Evolutionary conservation across 2,329 filamentous ascomycete genomes (phyloP), one percentile per base, ranked within the genome.

Genomic region (Orbilia quercus): DNA sequence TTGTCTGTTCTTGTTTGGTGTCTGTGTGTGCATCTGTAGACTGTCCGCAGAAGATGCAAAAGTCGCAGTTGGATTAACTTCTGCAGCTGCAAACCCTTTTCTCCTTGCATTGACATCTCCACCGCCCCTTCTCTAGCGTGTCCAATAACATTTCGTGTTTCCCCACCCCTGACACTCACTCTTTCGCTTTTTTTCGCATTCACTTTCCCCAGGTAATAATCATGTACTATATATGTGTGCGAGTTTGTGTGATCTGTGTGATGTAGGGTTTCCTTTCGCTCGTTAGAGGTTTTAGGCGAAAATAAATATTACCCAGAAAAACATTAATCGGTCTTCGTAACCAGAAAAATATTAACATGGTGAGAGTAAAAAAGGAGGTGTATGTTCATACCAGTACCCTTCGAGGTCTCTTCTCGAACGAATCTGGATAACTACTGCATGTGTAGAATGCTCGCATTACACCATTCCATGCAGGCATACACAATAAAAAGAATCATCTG

Each of bases 101-200:
- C 67, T 65, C 67, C 67, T 71, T 64, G 67, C 67, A 71, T 71
- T 64, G 66, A 63, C 58, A 54, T 42, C 36, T 58, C 66, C 53
- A 42, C 42, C n/a, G n/a, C 7, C 40, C 50, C 31, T 40, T 18
- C 45, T 34, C 45, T 34, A 45, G 31, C 47, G 51, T 54, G 67
- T 36, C 53, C 51, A 72, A 54, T 65, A 31, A 31, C 45, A 59
- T n/a, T 40, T 44, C 48, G 36, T 36, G 28, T 20, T 42, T 14
- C 36, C 36, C 5, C 38, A 6, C 16, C 18, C 44, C 44, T 47
- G 18, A 16, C 22, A 11, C 44, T 18, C 28, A 31, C 28, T 31
- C 28, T 31, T 9, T 31, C 5, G 28, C 9, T 31, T 31, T 5
- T 31, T 31, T 9, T n/a, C n/a, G n/a, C n/a, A n/a, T n/a, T n/a